These are phyloP conservation scores for Ceratorhiza oryzae-sativae DNA, from an alignment of 1,284 basidiomycete species.

Conservation along the genomic window DNA sequence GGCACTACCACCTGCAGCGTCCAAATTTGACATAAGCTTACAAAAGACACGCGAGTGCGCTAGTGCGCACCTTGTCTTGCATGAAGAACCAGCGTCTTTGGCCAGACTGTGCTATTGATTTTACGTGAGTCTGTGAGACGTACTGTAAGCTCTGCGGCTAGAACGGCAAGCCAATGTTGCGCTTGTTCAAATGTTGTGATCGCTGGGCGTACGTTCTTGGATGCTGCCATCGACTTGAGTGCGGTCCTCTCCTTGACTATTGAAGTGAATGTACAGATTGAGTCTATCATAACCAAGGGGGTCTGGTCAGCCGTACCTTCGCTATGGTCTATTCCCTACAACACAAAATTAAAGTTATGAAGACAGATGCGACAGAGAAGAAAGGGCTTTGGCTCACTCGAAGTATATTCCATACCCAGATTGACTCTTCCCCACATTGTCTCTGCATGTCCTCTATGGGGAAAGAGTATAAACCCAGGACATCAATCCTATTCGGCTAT, in stretches of 20 bases:
- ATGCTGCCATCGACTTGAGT: constrained; percentile 91
- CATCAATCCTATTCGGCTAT: too few relatives aligned
- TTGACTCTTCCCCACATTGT: constrained; percentile 82
- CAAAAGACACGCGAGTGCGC: too few relatives aligned
- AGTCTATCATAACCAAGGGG: neutral
- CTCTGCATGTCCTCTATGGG: constrained; percentile 78
- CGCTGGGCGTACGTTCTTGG: constrained; percentile 85
- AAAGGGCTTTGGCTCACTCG: constrained; percentile 52
- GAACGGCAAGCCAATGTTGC: constrained; percentile 87
- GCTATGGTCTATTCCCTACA: constrained; percentile 85
- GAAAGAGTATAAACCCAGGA: neutral
- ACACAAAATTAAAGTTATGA: neutral
- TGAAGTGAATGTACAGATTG: neutral
- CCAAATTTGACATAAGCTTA: constrained; percentile 37
- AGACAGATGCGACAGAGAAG: neutral
- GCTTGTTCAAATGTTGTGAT: constrained; percentile 78
- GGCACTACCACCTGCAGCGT: constrained; percentile 64
- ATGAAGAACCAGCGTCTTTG: constrained; percentile 86
- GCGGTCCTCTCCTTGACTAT: constrained; percentile 85
- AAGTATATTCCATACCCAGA: constrained; percentile 88
- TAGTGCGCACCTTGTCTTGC: constrained; percentile 65
- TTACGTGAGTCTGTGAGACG: constrained; percentile 85
- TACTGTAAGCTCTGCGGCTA: constrained; percentile 87
- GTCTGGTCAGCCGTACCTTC: constrained; percentile 66
- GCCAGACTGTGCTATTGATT: constrained; percentile 81